Base-by-base conservation (phyloP, 1,139 yeast species). In the Yamadazyma atlantica region DNA sequence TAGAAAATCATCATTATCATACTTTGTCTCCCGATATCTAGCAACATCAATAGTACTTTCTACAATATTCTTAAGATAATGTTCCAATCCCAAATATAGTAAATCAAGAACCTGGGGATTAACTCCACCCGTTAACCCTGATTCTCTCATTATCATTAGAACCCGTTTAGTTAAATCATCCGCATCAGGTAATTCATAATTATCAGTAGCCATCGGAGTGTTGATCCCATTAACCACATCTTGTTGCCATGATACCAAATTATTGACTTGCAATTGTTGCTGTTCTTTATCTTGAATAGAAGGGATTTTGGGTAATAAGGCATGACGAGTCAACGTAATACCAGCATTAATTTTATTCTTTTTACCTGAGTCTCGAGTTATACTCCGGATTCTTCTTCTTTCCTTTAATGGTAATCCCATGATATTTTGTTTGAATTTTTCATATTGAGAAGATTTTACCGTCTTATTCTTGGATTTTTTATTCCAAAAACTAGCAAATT, bases 221-320 rank as follows among this genome's bases (percentile, higher is more conserved):
- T 87, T 88, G 39, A 88, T 78, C n/a, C 95, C 95, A 54, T 84
- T 90, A 36, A 85, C 77, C 18, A 92, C 89, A 57, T 94, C 98
- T 58, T 89, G 96, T 21, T 94, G 89, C 95, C 96, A 89, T 50
- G 84, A 84, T 38, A 80, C 75, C 49, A 89, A 66, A 60, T 80
- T 75, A 53, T 81, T 69, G 27, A 72, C 74, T 43, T 66, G 75
- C 40, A 69, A 55, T 45, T 67, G 76, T 48, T 69, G 78, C 48
- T 70, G 73, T 42, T 60, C 79, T 43, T 75, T 71, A 45, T 78
- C 82, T 45, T 79, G 77, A 26, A 84, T 79, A 58, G 85, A 81
- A 4, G 99, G 98, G 14, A 92, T 82, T 51, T 85, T 86, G 0
- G 98, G 97, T 39, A 90, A 73, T 55, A 85, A 70, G 3, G 92